Conservation (phyloP, 371 early-diverging fungal genomes). For the Mortierella polycephala region DNA sequence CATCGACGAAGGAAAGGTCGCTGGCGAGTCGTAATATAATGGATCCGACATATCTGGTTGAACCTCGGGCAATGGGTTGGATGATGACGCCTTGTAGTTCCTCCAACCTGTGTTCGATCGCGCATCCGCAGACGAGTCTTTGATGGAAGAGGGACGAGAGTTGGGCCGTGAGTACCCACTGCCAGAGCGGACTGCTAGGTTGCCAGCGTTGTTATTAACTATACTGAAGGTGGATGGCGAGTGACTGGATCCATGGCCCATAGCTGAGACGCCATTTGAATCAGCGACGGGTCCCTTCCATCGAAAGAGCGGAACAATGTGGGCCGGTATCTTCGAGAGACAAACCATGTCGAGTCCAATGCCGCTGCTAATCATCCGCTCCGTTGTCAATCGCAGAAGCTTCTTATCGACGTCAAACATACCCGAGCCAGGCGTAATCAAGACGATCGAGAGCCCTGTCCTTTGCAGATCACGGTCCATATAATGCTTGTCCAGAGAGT, state of each 20-base stretch:
- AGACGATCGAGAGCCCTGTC: constrained; percentile 92
- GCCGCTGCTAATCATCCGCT: constrained; percentile 95
- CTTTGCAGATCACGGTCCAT: constrained; percentile 93
- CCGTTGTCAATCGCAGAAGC: constrained; percentile 89
- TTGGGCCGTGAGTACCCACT: constrained; percentile 39
- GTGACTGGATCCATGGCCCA: constrained; percentile 24
- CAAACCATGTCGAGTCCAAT: constrained; percentile 94
- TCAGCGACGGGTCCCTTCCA: constrained; percentile 53
- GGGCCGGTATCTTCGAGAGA: constrained; percentile 87
- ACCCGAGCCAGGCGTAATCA: constrained; percentile 92
- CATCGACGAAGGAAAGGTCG: constrained; percentile 43
- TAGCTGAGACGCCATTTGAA: constrained; percentile 20
- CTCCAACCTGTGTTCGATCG: constrained; percentile 49
- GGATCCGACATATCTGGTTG: constrained; percentile 64
- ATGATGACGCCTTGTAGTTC: constrained; percentile 18
- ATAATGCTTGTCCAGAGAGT: constrained; percentile 93
- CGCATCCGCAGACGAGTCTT: constrained; percentile 34
- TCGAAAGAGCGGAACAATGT: constrained; percentile 88
- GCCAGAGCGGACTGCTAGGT: constrained; percentile 33
- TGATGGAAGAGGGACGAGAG: constrained; percentile 39
- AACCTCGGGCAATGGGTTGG: constrained; percentile 39
- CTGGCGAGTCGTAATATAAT: constrained; percentile 61
- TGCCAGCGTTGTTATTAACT: constrained; percentile 33
- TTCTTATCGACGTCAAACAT: constrained; percentile 87
- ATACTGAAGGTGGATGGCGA: constrained; percentile 34